Conservation (phyloP, 257 asterid species). For the Solanum pinnatisectum region DNA sequence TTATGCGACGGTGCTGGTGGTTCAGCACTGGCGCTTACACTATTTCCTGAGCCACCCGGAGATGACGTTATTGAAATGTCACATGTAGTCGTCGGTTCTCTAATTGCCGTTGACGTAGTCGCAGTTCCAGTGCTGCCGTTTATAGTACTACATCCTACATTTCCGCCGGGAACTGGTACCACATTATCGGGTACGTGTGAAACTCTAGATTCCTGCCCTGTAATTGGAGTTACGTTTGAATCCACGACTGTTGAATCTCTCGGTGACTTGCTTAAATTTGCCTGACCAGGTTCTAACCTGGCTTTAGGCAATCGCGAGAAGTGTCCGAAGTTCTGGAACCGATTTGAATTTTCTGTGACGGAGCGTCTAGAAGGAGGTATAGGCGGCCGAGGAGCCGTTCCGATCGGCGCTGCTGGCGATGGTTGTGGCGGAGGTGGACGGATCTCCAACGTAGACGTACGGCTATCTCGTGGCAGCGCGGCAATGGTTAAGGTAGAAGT, state of each 20-base stretch:
- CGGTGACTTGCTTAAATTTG: slow-evolving; percentile 13
- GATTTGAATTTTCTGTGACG: slow-evolving; percentile 6
- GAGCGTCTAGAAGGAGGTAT: slow-evolving; percentile 8
- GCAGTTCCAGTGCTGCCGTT: slow-evolving; percentile 9
- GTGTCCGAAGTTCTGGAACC: slow-evolving; percentile 34
- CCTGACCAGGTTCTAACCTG: slow-evolving; percentile 24
- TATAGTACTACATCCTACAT: slow-evolving; percentile 11
- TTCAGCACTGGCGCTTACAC: slow-evolving; percentile 39
- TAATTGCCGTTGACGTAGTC: slow-evolving; percentile 7
- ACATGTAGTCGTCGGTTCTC: slow-evolving; percentile 26
- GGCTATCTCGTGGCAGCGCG: slow-evolving; percentile 5
- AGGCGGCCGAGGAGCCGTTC: slow-evolving; percentile 13
- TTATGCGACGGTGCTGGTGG: slow-evolving; percentile 2
- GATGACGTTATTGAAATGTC: slow-evolving; percentile 49
- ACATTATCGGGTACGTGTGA: slow-evolving; percentile 15
- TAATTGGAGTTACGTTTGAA: slow-evolving; percentile 35
- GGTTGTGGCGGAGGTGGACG: slow-evolving; percentile 19
- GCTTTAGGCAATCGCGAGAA: slow-evolving; percentile 42
- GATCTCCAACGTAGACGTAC: slow-evolving; percentile 24
- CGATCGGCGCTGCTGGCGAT: not conserved
- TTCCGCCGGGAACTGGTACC: slow-evolving; percentile 7
- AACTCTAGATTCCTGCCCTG: slow-evolving; percentile 20
- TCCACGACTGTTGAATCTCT: slow-evolving; percentile 42
- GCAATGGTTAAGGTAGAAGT: slow-evolving; percentile 14
- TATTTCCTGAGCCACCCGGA: slow-evolving; percentile 45